Base-by-base conservation (phyloP, 1,139 yeast species). In the Martiniozyma asiatica region DNA sequence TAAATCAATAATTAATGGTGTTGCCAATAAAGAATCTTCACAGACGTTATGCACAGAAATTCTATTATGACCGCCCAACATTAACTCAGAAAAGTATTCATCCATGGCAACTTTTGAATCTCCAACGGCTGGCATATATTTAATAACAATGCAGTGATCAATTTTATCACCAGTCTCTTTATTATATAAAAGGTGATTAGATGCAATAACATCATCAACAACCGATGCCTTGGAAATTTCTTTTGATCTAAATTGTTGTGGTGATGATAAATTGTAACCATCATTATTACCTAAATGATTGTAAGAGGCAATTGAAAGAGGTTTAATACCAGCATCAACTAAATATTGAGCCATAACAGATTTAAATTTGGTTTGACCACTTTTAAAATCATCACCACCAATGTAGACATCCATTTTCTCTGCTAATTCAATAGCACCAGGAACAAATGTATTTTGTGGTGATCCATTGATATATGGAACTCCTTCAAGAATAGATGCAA, bases 81-180 rank as follows among this genome's bases (percentile, higher is more conserved):
- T 85, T 55, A 87, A 73, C 59, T 87, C 96, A 38, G 93, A 79
- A 63, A 85, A 84, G 61, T 87, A 87, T 63, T 87, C 96, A 58
- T 87, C 97, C 96, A 87, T 87, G 33, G 97, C 97, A 40, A 87
- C 95, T 67, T 87, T 87, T 44, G 93, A 76, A 58, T 87, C 97
- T 28, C 94, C 94, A 34, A 87, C 96, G 8, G 96, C 96, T 37
- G 82, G 80, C 52, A 87, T 63, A 57, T 87, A 85, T 63, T 87
- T 87, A 63, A 87, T 87, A 41, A 87, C 97, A 56, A 87, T 85
- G 60, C 94, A 80, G 59, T 87, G 97, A 51, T 87, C 96, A 41
- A 87, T 80, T 40, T 68, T 70, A 45, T 73, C 70, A 36, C 94
- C 94, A 27, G 64, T 54, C 57, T 80, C 76, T 37, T 81, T 76